Evolutionary conservation across 345 rosid genomes (phyloP).

Genomic region (Cardamine resedifolia): DNA sequence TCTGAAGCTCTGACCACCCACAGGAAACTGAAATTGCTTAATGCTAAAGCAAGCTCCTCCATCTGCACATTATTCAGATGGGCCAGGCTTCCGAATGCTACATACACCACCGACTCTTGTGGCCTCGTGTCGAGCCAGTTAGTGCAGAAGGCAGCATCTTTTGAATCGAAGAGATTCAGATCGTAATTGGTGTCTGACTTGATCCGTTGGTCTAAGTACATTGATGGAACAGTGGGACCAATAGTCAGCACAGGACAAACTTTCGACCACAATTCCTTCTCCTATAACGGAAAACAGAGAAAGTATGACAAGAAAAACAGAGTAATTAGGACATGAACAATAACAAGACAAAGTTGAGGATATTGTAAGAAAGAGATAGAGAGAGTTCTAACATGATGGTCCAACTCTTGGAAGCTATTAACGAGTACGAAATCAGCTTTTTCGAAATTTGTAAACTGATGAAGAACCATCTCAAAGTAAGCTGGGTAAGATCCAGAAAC

Average conservation of each 20-base stretch:
- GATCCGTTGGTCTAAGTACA: constrained; percentile 52
- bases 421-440: constrained; percentile 49
- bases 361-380: neutral
- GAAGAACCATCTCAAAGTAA: constrained; percentile 48
- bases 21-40: constrained; percentile 45
- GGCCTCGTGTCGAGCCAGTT: constrained; percentile 54
- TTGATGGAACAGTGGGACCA: constrained; percentile 67
- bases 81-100: constrained; percentile 69
- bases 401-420: constrained; percentile 51
- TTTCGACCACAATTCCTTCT: constrained; percentile 46
- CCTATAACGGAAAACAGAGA: constrained; percentile 26
- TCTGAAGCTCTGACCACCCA: constrained; percentile 59
- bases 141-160: constrained; percentile 24
- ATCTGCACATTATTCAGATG: constrained; percentile 41
- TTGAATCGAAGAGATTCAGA: constrained; percentile 40
- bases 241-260: constrained; percentile 40
- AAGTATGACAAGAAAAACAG: neutral
- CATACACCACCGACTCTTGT: constrained; percentile 53
- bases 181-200: constrained; percentile 47
- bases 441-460: constrained; percentile 47
- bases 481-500: constrained; percentile 52
- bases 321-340: neutral
- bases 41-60: constrained; percentile 54
- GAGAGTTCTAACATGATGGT: constrained; percentile 30
- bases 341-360: neutral